Evolutionary conservation across 169 alveolate genomes (phyloP), one percentile per base, ranked within the genome.

Genomic region (Plasmodium berghei): DNA sequence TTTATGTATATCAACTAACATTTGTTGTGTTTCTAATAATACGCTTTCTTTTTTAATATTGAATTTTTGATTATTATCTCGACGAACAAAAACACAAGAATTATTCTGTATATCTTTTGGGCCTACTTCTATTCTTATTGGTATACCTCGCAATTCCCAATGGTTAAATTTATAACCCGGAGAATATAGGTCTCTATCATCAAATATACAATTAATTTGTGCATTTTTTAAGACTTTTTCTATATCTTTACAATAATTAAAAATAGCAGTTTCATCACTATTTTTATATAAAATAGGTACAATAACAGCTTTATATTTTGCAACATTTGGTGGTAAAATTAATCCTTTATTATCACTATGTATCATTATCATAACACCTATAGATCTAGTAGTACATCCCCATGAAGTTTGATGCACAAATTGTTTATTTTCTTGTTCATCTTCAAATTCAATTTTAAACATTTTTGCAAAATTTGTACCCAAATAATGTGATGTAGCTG

Each of bases 71-170:
- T 95, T 96, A 75, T 90, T 96, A 91, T 92, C 95, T 92, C 99
- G 95, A 56, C 96, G 87, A 64, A 97, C 98, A 49, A 97, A 89
- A 70, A 98, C 93, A 49, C 97, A 96, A 71, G 97, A 96, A 24
- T 95, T 93, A 66, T 95, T 94, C 63, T 97, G 96, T 61, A 98
- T 88, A 94, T 99, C 99, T 88, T 95, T 95, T 28, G 99, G 97
- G 18, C 99, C 99, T 22, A 98, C 86, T 95, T 99, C 99, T 22
- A 98, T 85, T 87, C 99, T 96, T 62, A 98, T 89, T 42, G 99
- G 99, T 66, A 99, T 99, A 46, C 99, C 99, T 92, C 98, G 98
- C 73, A 97, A 95, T 94, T 99, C 99, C 99, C 99, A 98, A 93
- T 98, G 98, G 94, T 98, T 98, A 94, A 91, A 99, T 95, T 99